phyloP scores from a whole-genome alignment of 257 asterid genomes.

The Solanum okadae region DNA sequence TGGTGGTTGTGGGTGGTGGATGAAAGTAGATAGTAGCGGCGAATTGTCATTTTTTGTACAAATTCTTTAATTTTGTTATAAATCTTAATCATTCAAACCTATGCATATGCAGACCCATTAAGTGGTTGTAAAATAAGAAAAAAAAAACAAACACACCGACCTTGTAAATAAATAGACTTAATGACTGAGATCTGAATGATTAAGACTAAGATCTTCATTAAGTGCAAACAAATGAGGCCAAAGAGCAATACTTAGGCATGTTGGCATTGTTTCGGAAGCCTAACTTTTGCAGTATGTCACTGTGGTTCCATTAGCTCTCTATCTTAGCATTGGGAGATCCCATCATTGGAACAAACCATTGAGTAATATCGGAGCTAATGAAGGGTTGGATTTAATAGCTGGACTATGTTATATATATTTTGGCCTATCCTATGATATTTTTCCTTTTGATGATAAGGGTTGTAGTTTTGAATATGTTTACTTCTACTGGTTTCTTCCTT shows the following conservation, averaged over 20 bases:
- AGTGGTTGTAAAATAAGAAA: no score
- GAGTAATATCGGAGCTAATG: background rate
- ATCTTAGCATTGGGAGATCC: background rate
- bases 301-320: background rate
- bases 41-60: no score
- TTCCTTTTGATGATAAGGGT: background rate
- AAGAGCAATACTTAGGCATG: background rate
- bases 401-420: background rate
- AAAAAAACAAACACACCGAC: no score
- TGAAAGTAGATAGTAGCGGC: no score
- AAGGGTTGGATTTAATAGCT: background rate
- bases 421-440: background rate
- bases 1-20: no score
- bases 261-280: background rate
- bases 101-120: no score
- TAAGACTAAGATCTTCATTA: no score
- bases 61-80: no score
- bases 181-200: no score
- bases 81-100: no score
- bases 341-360: background rate
- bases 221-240: no score
- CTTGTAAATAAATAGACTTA: no score
- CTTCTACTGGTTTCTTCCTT: background rate
- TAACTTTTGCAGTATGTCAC: background rate
- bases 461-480: background rate